Evolutionary conservation across 768 basidiomycete genomes (phyloP).

Genomic region (Hydnomerulius pinastri): DNA sequence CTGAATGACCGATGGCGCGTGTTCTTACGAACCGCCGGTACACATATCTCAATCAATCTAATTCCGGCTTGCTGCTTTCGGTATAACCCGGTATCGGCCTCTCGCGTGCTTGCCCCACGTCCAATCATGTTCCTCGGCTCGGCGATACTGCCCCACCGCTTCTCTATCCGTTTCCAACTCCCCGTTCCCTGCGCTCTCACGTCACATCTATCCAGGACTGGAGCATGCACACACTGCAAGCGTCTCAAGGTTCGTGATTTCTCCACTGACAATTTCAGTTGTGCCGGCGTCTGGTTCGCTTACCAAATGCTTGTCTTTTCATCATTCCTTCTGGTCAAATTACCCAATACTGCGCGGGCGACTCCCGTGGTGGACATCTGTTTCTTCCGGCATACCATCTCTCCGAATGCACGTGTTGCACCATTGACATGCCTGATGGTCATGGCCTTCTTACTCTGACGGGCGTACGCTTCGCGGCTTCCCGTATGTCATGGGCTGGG

Average conservation of each 20-base stretch:
- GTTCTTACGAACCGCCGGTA: slow-evolving; percentile 6
- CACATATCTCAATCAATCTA: too few species aligned
- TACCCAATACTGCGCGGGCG: slow-evolving; percentile 9
- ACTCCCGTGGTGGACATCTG: slow-evolving; percentile 1
- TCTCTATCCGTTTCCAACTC: slow-evolving; percentile 4
- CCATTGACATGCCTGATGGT: slow-evolving; percentile 11
- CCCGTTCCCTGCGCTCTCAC: slow-evolving; percentile 7
- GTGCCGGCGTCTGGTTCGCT: slow-evolving; percentile 14
- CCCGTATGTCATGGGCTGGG: background rate
- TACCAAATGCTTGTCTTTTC: slow-evolving; percentile 15
- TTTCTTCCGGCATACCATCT: slow-evolving; percentile 16
- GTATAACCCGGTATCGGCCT: background rate
- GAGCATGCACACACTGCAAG: slow-evolving; percentile 86
- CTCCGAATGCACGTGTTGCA: slow-evolving; percentile 18
- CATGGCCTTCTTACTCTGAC: slow-evolving; percentile 3
- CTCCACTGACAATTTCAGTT: slow-evolving; percentile 5
- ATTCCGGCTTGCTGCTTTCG: background rate
- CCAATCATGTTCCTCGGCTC: slow-evolving; percentile 11
- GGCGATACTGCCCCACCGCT: slow-evolving; percentile 12
- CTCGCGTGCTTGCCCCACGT: background rate
- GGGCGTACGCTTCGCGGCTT: slow-evolving; percentile 1
- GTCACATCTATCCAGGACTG: slow-evolving; percentile 49
- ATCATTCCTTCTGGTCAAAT: too few species aligned
- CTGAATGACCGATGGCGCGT: background rate
- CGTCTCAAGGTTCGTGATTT: slow-evolving; percentile 70